phyloP scores from a whole-genome alignment of 176 grass and related monocot genomes.

The Musa troglodytarum region DNA sequence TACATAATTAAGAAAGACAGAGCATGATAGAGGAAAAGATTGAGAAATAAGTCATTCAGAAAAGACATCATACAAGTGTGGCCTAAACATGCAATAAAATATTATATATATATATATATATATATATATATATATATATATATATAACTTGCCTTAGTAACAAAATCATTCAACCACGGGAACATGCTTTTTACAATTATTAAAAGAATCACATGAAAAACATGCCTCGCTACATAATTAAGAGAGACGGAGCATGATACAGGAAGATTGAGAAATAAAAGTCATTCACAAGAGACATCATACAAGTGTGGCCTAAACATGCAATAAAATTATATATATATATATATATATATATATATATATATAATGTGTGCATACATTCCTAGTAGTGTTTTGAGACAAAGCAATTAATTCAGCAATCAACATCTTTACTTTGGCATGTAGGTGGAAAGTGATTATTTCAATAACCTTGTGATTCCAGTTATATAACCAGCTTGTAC shows the following conservation, averaged over 20 bases:
- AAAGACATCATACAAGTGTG: background rate
- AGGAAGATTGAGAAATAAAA: background rate
- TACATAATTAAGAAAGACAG: background rate
- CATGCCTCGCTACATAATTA: background rate
- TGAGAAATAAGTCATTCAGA: background rate
- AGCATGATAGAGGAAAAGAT: background rate
- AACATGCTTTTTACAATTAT: no score
- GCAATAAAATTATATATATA: background rate
- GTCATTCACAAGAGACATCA: background rate
- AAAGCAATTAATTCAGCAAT: background rate
- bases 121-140: no score
- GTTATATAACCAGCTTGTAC: background rate
- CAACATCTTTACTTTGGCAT: background rate
- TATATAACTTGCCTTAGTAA: no score
- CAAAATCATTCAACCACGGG: no score
- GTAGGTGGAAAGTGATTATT: background rate
- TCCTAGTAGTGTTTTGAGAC: background rate
- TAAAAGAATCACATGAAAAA: no score
- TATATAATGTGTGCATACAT: no score
- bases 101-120: no score
- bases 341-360: background rate
- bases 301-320: background rate
- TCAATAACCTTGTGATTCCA: background rate
- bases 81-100: background rate
- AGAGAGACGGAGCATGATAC: background rate